A percentile compares a stretch with the other conserved stretches of the same genome.
Evolutionary conservation across 2,329 filamentous ascomycete species (phyloP).

Genomic region (Fusarium miscanthi): DNA sequence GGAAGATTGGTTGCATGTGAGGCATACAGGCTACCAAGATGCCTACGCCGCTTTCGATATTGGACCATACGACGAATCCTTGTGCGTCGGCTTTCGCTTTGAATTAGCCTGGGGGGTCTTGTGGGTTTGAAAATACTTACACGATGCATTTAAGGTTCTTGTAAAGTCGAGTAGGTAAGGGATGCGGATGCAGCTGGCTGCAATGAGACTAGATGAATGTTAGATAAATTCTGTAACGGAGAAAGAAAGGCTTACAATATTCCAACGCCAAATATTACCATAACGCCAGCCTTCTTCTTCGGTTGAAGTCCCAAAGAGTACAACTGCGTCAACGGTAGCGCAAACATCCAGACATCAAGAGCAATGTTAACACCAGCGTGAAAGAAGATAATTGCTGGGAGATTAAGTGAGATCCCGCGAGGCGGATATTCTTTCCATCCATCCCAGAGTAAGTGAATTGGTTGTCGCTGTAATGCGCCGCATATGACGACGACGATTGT

Average conservation of each 20-base stretch:
- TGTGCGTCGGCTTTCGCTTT: background rate
- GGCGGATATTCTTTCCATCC: background rate
- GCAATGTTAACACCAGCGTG: background rate
- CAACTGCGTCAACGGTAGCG: background rate
- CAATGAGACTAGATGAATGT: background rate
- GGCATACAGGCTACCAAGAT: constrained; percentile 13
- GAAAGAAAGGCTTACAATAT: background rate
- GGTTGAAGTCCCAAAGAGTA: background rate
- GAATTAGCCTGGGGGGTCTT: no score
- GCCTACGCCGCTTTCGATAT: background rate
- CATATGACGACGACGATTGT: background rate
- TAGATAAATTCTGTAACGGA: accelerated
- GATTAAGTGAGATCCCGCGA: background rate
- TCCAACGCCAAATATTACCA: background rate
- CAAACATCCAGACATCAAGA: constrained; percentile 14
- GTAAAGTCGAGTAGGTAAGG: background rate
- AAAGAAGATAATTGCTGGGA: background rate
- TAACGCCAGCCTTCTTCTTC: background rate
- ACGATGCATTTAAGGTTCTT: background rate
- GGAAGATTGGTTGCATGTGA: background rate
- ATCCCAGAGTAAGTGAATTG: background rate
- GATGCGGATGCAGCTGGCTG: constrained; percentile 8
- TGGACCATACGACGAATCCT: constrained; percentile 9
- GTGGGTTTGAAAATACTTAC: background rate
- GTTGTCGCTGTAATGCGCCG: background rate